A percentile compares a stretch with the other conserved stretches of the same genome.
These are phyloP conservation scores for Talaromyces borbonicus DNA, from an alignment of 495 filamentous ascomycete genomes.

Conservation along the genomic window DNA sequence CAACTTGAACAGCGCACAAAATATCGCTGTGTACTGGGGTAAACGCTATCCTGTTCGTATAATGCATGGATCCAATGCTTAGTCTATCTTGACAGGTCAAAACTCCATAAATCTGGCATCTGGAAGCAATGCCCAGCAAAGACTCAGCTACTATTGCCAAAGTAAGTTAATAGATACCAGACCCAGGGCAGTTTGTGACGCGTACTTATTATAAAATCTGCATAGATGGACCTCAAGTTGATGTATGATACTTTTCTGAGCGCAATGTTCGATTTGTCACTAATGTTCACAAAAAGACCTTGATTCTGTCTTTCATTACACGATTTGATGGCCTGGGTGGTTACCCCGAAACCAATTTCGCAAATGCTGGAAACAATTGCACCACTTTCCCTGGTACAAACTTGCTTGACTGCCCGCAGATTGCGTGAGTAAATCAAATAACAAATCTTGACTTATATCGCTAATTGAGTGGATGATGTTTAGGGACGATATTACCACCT, in stretches of 20 bases:
- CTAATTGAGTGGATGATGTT: not conserved
- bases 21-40: constrained; percentile 58
- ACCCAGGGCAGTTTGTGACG: too few relatives aligned
- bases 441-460: not conserved
- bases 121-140: constrained; percentile 30
- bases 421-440: constrained; percentile 35
- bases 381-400: constrained; percentile 45
- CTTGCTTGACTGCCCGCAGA: constrained; percentile 50
- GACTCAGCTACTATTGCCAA: constrained; percentile 25
- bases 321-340: constrained; percentile 16
- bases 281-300: too few relatives aligned
- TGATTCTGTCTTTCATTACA: constrained; percentile 43
- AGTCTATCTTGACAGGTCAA: not conserved
- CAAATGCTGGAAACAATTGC: constrained; percentile 49
- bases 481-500: constrained; percentile 49
- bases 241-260: constrained; percentile 1
- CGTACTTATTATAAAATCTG: not conserved
- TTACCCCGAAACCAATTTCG: constrained; percentile 50
- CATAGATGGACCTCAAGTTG: constrained; percentile 6
- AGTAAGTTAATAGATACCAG: constrained; percentile 9
- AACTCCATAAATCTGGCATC: constrained; percentile 4
- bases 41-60: too few relatives aligned
- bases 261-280: too few relatives aligned
- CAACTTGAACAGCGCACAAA: constrained; percentile 33
- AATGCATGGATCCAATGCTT: too few relatives aligned